Conservation (phyloP, 768 basidiomycete species). For the Tricholoma furcatifolium region DNA sequence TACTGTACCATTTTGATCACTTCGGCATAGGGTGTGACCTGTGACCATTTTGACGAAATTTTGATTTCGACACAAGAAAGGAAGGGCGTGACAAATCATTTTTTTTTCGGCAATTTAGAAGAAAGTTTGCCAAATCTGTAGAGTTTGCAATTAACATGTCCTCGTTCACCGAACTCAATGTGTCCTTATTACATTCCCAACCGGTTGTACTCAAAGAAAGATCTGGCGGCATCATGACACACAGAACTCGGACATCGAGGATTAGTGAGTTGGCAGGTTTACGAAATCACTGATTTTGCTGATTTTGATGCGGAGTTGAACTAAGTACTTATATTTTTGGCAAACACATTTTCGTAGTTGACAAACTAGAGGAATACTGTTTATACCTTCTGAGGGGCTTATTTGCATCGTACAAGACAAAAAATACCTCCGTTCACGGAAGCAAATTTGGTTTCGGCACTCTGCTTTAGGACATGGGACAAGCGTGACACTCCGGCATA, state of each 20-base stretch:
- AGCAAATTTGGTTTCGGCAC: not conserved
- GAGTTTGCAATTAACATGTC: too few species aligned
- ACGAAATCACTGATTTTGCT: not conserved
- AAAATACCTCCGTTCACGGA: not conserved
- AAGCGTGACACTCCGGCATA: too few species aligned
- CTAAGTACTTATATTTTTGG: not conserved
- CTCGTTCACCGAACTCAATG: too few species aligned
- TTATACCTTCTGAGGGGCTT: not conserved
- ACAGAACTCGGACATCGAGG: not conserved
- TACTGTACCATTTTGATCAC: too few species aligned
- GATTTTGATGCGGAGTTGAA: not conserved
- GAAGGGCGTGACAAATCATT: too few species aligned
- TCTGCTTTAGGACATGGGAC: not conserved
- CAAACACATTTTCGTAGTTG: not conserved
- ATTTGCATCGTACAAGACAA: not conserved
- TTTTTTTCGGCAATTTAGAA: too few species aligned
- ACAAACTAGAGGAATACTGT: not conserved
- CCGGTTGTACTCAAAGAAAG: not conserved
- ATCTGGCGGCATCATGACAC: constrained; percentile 3
- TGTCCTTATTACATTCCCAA: too few species aligned
- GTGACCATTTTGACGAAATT: too few species aligned
- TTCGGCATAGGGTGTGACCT: too few species aligned
- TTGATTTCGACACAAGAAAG: too few species aligned
- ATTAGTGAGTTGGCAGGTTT: not conserved
- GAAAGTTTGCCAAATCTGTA: too few species aligned